Evolutionary conservation across 768 basidiomycete species (phyloP).

Genomic region (Suillus plorans): DNA sequence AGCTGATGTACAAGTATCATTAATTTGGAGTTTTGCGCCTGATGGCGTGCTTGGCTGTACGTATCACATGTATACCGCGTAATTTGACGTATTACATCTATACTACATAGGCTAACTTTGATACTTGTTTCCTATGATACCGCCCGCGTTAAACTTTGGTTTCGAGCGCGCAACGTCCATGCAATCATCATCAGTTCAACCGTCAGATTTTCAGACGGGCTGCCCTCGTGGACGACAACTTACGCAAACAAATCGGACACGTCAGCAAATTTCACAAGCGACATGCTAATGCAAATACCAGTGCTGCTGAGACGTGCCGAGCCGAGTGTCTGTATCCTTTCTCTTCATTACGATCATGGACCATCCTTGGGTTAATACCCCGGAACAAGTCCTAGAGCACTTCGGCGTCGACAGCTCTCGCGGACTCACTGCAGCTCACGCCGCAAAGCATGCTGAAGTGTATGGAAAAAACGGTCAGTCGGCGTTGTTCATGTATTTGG

Average conservation of each 20-base stretch:
- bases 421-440: slow-evolving; percentile 70
- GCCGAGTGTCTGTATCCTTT: slow-evolving; percentile 9
- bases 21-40: not conserved
- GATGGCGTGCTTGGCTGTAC: slow-evolving; percentile 1
- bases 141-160: not conserved
- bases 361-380: slow-evolving; percentile 75
- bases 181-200: not conserved
- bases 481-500: not conserved
- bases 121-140: not conserved
- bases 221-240: slow-evolving; percentile 3
- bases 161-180: not conserved
- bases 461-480: slow-evolving; percentile 85
- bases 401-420: slow-evolving; percentile 61
- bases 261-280: slow-evolving; percentile 12
- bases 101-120: too few relatives aligned
- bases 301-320: not conserved
- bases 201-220: not conserved
- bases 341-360: slow-evolving; percentile 48
- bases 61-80: not conserved
- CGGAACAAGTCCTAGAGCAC: slow-evolving; percentile 68
- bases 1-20: too few relatives aligned
- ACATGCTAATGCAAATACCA: not conserved
- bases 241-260: slow-evolving; percentile 16
- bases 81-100: not conserved
- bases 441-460: slow-evolving; percentile 66